A percentile compares a stretch with the other conserved stretches of the same genome.
Conservation (phyloP, 2,329 filamentous ascomycete species). For the Claviceps sp. region DNA sequence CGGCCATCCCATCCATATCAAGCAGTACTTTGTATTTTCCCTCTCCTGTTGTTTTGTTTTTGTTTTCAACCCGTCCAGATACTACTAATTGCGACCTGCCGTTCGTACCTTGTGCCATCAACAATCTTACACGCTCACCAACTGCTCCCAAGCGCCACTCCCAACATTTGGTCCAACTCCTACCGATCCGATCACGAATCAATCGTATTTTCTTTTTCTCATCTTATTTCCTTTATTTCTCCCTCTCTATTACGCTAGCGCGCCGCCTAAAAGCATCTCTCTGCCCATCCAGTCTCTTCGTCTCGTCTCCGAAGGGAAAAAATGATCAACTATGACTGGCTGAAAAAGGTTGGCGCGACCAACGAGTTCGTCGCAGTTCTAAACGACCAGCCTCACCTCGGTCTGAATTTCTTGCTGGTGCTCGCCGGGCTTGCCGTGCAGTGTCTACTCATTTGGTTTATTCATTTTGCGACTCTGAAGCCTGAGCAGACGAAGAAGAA, state of each 20-base stretch:
- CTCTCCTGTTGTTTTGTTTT: background rate
- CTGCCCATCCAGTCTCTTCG: too few species aligned
- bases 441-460: constrained; percentile 38
- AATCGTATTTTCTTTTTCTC: too few species aligned
- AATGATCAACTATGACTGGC: constrained; percentile 44
- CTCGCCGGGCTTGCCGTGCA: constrained; percentile 35
- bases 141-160: too few species aligned
- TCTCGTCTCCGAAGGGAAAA: too few species aligned
- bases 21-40: background rate
- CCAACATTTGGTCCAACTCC: too few species aligned
- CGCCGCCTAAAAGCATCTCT: too few species aligned
- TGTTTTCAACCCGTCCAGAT: background rate
- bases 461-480: constrained; percentile 46
- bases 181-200: too few species aligned
- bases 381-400: constrained; percentile 47
- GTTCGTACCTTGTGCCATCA: too few species aligned
- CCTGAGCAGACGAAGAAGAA: constrained; percentile 44
- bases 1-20: background rate
- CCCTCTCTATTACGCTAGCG: too few species aligned
- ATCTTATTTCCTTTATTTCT: too few species aligned
- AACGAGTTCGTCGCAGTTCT: constrained; percentile 43
- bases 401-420: constrained; percentile 42
- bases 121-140: too few species aligned
- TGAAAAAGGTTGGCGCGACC: constrained; percentile 42
- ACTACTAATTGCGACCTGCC: too few species aligned